Conservation (phyloP, 2,329 filamentous ascomycete genomes). For the Beauveria rudraprayagi region DNA sequence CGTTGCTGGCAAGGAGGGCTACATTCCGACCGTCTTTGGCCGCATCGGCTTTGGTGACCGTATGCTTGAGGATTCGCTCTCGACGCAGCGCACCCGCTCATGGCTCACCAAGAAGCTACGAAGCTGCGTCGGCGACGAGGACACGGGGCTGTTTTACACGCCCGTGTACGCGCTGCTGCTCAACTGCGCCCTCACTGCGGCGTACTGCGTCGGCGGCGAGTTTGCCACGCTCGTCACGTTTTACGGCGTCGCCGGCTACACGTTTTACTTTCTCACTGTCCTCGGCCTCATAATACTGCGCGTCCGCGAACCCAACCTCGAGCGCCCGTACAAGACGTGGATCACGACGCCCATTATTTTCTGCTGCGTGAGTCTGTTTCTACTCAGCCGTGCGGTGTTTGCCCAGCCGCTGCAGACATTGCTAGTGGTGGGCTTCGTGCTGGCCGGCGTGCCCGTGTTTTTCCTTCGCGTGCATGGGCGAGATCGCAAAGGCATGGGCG, state of each 20-base stretch:
- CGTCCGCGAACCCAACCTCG: slow-evolving; percentile 77
- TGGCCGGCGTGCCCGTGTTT: slow-evolving; percentile 77
- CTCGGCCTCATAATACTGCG: slow-evolving; percentile 86
- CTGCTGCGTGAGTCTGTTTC: slow-evolving; percentile 91
- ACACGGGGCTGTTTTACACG: slow-evolving; percentile 79
- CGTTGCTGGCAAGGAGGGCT: slow-evolving; percentile 89
- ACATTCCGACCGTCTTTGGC: slow-evolving; percentile 76
- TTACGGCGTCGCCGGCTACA: slow-evolving; percentile 94
- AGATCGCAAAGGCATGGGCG: slow-evolving; percentile 31
- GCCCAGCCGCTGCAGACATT: slow-evolving; percentile 85
- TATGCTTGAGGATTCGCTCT: slow-evolving; percentile 30
- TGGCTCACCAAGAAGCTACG: slow-evolving; percentile 53
- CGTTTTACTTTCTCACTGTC: slow-evolving; percentile 94
- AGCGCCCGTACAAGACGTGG: slow-evolving; percentile 92
- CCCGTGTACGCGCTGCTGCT: slow-evolving; percentile 87
- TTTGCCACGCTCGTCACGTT: slow-evolving; percentile 91
- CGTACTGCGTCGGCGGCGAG: slow-evolving; percentile 80
- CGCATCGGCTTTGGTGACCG: slow-evolving; percentile 61
- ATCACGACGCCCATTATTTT: slow-evolving; percentile 96
- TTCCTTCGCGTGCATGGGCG: slow-evolving; percentile 56
- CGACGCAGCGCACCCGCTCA: slow-evolving; percentile 40
- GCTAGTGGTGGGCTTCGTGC: slow-evolving; percentile 76
- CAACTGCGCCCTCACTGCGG: slow-evolving; percentile 64
- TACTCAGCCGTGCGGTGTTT: slow-evolving; percentile 82
- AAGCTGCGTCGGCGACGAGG: slow-evolving; percentile 63